These are phyloP conservation scores for Saccharomyces paradoxus DNA, from an alignment of 805 yeast genomes.

Conservation along the genomic window DNA sequence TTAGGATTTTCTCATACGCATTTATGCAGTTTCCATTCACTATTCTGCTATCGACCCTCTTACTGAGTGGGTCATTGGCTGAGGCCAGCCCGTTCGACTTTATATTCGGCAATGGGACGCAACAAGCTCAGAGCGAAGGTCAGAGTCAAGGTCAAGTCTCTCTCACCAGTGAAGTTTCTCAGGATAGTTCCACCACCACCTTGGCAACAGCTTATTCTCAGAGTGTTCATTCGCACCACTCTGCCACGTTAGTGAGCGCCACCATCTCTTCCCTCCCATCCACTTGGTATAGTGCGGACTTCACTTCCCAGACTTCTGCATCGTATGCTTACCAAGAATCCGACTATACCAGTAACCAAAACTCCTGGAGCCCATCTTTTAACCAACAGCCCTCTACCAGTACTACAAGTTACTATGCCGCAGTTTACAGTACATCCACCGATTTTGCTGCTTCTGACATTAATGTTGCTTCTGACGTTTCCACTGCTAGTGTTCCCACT, in stretches of 20 bases:
- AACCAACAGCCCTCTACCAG: neutral
- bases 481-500: neutral
- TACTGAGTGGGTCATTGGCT: neutral
- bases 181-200: neutral
- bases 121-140: neutral
- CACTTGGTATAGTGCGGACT: neutral
- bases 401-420: neutral
- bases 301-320: neutral
- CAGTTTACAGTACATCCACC: neutral
- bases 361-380: neutral
- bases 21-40: neutral
- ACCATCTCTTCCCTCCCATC: neutral
- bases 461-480: neutral
- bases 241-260: neutral
- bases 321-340: neutral
- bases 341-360: neutral
- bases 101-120: neutral
- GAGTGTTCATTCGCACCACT: neutral
- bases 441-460: neutral
- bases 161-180: neutral
- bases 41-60: neutral
- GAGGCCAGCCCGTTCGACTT: neutral
- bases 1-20: neutral
- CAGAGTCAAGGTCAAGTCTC: neutral
- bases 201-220: neutral